phyloP scores from a whole-genome alignment of 148 eudicot species.

The Chenopodium suecicum region DNA sequence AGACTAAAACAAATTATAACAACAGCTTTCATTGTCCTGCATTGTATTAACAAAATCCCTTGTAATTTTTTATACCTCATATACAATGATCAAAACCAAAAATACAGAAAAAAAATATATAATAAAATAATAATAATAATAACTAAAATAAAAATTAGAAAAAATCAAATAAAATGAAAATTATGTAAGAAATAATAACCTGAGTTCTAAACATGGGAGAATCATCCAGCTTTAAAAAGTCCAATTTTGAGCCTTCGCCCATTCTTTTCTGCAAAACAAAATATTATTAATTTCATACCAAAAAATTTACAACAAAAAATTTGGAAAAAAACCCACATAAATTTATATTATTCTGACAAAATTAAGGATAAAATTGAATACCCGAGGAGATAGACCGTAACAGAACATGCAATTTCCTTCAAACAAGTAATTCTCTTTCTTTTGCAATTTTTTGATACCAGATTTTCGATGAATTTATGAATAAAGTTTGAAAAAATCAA shows the following conservation, averaged over 20 bases:
- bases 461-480: neutral
- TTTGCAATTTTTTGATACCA: neutral
- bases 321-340: neutral
- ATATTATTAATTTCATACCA: neutral
- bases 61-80: neutral
- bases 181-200: conserved; percentile 29
- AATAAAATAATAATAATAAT: too few species aligned
- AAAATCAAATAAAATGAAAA: neutral
- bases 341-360: neutral
- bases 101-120: neutral
- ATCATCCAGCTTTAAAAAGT: conserved; percentile 63
- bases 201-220: conserved; percentile 75
- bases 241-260: conserved; percentile 35
- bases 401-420: conserved; percentile 30
- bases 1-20: neutral
- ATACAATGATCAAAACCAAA: neutral
- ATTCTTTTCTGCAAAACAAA: conserved; percentile 31
- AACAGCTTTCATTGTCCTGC: neutral
- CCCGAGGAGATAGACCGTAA: conserved; percentile 31
- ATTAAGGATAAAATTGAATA: neutral
- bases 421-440: neutral
- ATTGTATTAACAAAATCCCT: neutral
- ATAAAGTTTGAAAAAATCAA: neutral
- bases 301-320: neutral
- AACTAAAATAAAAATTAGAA: neutral